Conservation (phyloP, 176 grass and related monocot species). For the Echinochloa phyllopogon region DNA sequence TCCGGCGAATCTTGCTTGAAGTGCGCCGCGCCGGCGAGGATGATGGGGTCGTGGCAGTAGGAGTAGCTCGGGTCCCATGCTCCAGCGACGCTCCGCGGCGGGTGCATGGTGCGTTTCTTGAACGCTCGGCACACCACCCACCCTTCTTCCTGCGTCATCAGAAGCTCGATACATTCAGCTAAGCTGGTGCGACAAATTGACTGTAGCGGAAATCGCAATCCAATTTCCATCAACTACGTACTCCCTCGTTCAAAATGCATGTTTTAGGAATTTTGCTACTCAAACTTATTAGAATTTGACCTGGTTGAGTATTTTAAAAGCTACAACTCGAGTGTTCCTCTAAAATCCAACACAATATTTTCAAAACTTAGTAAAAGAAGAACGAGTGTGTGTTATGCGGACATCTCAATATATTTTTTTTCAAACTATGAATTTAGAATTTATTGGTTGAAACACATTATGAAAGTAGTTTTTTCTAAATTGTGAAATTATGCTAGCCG, state of each 20-base stretch:
- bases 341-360: no score
- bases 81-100: conserved; percentile 44
- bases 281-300: no score
- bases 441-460: no score
- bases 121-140: conserved; percentile 92
- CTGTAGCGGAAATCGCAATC: not conserved
- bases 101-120: conserved; percentile 68
- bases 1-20: conserved; percentile 47
- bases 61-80: conserved; percentile 57
- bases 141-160: conserved; percentile 69
- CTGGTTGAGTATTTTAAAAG: no score
- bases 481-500: no score
- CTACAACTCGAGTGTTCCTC: no score
- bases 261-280: no score
- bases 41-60: conserved; percentile 37
- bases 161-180: not conserved
- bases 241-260: no score
- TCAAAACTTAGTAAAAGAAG: no score
- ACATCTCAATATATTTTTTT: not conserved
- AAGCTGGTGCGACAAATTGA: not conserved
- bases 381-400: no score
- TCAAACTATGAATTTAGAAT: not conserved
- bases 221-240: not conserved
- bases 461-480: no score
- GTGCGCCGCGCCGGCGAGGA: not conserved